Conservation (phyloP, 2,329 filamentous ascomycete species). For the Myriosclerotinia scirpicola region DNA sequence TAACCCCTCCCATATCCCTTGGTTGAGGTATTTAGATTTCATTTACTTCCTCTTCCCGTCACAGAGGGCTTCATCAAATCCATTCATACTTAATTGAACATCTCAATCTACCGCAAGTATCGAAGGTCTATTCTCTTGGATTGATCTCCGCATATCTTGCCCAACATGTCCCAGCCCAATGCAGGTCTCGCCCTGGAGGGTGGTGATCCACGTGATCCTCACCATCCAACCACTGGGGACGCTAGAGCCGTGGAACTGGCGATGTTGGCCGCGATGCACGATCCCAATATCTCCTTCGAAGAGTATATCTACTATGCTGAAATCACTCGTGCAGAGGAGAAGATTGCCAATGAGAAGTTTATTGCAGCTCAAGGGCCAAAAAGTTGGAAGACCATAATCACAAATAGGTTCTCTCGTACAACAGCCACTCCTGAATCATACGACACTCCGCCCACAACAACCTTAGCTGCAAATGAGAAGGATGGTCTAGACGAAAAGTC, state of each 20-base stretch:
- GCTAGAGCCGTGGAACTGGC: constrained; percentile 28
- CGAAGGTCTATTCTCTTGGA: not conserved
- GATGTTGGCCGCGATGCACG: constrained; percentile 30
- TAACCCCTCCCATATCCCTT: not conserved
- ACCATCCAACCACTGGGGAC: constrained; percentile 21
- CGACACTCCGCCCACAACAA: constrained; percentile 4
- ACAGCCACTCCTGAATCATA: not conserved
- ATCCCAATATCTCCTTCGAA: constrained; percentile 40
- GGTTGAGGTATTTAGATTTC: not conserved
- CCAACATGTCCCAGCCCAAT: constrained; percentile 26
- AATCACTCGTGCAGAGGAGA: constrained; percentile 40
- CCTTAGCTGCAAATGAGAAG: constrained; percentile 6
- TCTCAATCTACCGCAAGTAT: not conserved
- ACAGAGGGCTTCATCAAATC: too few relatives aligned
- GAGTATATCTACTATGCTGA: constrained; percentile 42
- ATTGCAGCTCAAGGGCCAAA: constrained; percentile 6
- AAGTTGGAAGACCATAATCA: constrained; percentile 14
- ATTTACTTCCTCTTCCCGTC: not conserved
- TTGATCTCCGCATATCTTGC: constrained; percentile 11
- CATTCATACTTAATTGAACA: not conserved
- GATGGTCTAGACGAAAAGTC: constrained; percentile 10
- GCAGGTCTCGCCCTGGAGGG: constrained; percentile 34
- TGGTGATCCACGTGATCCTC: constrained; percentile 32
- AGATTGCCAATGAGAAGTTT: constrained; percentile 25
- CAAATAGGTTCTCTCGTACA: constrained; percentile 8